phyloP scores from a whole-genome alignment of 495 filamentous ascomycete genomes.

The Daldinia decipiens region DNA sequence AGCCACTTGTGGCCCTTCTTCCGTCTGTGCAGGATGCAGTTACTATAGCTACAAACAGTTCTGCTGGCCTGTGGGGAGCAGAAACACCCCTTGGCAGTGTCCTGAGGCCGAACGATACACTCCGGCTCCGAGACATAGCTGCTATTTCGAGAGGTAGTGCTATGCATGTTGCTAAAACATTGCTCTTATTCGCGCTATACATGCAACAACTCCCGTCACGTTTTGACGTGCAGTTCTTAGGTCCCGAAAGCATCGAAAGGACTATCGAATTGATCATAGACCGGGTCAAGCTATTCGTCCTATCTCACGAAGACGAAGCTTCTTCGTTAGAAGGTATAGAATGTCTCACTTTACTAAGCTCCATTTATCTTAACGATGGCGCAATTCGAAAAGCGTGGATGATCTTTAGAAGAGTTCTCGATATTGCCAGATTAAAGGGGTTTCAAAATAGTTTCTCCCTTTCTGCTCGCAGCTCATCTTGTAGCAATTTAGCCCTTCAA shows the following conservation, averaged over 20 bases:
- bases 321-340: constrained; percentile 14
- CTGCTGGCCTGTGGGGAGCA: constrained; percentile 15
- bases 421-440: constrained; percentile 22
- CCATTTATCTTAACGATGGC: constrained; percentile 28
- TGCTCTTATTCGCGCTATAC: not conserved
- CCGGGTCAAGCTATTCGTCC: not conserved
- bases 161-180: not conserved
- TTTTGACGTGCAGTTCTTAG: not conserved
- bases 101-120: not conserved
- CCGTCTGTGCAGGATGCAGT: constrained; percentile 12
- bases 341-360: constrained; percentile 15
- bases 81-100: constrained; percentile 17
- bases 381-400: constrained; percentile 25
- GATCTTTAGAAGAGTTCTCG: constrained; percentile 20
- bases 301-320: constrained; percentile 1
- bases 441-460: constrained; percentile 21
- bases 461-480: constrained; percentile 3
- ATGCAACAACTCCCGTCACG: not conserved
- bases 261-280: not conserved
- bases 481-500: constrained; percentile 8
- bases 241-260: not conserved
- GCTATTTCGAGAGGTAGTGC: not conserved
- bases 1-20: not conserved
- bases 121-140: not conserved
- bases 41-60: constrained; percentile 16